These are phyloP conservation scores for Phycomyces nitens DNA, from an alignment of 192 early-diverging fungal genomes.

Conservation along the genomic window DNA sequence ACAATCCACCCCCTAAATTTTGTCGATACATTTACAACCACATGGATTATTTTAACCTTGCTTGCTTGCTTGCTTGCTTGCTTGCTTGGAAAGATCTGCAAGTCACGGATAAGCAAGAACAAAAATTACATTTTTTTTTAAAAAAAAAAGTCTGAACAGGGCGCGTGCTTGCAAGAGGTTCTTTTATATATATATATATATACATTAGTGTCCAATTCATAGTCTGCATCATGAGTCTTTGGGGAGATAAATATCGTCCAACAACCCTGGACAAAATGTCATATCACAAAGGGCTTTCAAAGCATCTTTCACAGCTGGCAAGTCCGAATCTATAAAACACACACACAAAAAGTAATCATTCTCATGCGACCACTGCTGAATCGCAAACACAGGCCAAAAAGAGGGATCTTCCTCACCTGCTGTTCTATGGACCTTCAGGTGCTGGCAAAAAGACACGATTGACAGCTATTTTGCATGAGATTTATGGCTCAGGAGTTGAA, in stretches of 20 bases:
- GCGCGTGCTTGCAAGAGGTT: too few relatives aligned
- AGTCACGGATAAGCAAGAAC: too few relatives aligned
- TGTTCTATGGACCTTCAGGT: constrained; percentile 94
- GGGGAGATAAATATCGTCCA: constrained; percentile 95
- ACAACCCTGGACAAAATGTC: constrained; percentile 75
- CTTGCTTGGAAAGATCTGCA: too few relatives aligned
- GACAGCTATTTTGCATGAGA: constrained; percentile 75
- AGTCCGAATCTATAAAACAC: not conserved
- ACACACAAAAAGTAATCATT: not conserved
- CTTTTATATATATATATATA: too few relatives aligned
- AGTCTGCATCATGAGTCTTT: constrained; percentile 57
- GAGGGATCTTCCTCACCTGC: constrained; percentile 90
- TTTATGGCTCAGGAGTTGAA: constrained; percentile 88
- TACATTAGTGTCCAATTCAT: too few relatives aligned
- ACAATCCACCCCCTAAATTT: not conserved
- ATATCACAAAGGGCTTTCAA: constrained; percentile 74
- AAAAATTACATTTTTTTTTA: too few relatives aligned
- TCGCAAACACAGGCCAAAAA: constrained; percentile 43
- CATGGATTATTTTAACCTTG: too few relatives aligned
- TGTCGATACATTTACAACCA: not conserved
- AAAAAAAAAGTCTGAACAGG: too few relatives aligned
- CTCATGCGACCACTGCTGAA: not conserved
- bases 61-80: not conserved
- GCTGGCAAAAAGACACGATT: constrained; percentile 97
- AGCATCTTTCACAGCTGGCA: constrained; percentile 74